Percentiles rank a stretch among this genome's conserved stretches.
Evolutionary conservation across 345 rosid genomes (phyloP).

Genomic region (Theobroma cacao): DNA sequence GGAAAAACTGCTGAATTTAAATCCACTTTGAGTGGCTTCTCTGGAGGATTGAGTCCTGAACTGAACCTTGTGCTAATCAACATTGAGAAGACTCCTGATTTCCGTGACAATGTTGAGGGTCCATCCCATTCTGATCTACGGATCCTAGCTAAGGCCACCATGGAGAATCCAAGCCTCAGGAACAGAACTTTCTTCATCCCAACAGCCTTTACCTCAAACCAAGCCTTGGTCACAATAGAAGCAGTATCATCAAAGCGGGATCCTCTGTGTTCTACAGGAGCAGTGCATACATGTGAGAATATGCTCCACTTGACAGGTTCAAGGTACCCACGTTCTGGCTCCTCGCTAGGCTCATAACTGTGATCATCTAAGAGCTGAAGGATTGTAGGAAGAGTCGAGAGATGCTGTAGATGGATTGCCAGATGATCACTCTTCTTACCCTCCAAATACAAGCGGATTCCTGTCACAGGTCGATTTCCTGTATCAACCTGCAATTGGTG

Average conservation of each 20-base stretch:
- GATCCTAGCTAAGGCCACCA: constrained; percentile 53
- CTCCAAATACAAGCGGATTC: constrained; percentile 84
- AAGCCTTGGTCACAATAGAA: constrained; percentile 80
- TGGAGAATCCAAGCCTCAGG: constrained; percentile 85
- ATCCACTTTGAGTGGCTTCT: constrained; percentile 53
- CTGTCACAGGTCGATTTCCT: constrained; percentile 79
- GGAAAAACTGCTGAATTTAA: constrained; percentile 89
- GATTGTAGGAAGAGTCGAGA: constrained; percentile 54
- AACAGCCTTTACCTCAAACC: constrained; percentile 83
- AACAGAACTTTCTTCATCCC: constrained; percentile 88
- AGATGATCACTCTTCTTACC: constrained; percentile 88
- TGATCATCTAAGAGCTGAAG: constrained; percentile 63
- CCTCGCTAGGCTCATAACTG: constrained; percentile 43
- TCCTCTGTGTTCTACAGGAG: constrained; percentile 68
- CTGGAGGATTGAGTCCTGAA: constrained; percentile 39
- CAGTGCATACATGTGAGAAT: constrained; percentile 89
- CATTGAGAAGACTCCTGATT: constrained; percentile 76
- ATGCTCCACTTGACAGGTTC: constrained; percentile 93
- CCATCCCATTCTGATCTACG: constrained; percentile 90
- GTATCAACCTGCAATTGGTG: constrained; percentile 61
- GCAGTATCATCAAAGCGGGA: constrained; percentile 62
- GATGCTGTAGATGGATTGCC: constrained; percentile 92
- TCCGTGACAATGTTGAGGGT: constrained; percentile 57
- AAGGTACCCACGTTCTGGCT: constrained; percentile 63
- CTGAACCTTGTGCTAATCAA: constrained; percentile 71